phyloP scores from a whole-genome alignment of 1,284 basidiomycete species.

The Naganishia albida region DNA sequence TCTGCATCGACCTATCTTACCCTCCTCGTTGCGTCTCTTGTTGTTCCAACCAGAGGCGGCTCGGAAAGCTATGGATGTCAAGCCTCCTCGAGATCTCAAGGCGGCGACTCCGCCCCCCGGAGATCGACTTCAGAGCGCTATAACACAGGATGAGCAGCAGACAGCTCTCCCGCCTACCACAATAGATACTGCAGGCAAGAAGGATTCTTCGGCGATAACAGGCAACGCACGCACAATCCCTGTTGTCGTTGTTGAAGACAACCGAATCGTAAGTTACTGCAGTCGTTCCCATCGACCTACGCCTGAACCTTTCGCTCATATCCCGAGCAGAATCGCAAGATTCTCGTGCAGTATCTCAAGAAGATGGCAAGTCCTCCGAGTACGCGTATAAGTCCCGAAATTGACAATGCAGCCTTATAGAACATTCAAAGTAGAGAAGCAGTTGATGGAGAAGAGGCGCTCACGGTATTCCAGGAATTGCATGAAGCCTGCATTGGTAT shows the following conservation, averaged over 20 bases:
- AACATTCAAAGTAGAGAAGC: constrained; percentile 45
- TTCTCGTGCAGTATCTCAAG: constrained; percentile 49
- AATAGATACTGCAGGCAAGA: not conserved
- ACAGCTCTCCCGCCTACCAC: constrained; percentile 7
- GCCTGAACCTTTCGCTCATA: not conserved
- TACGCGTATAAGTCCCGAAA: not conserved
- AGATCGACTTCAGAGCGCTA: not conserved
- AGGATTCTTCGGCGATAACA: not conserved
- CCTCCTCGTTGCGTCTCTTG: constrained; percentile 42
- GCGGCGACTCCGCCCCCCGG: constrained; percentile 1
- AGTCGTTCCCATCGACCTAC: not conserved
- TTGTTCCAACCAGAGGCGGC: constrained; percentile 39
- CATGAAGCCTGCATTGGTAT: constrained; percentile 20
- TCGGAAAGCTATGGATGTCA: constrained; percentile 1
- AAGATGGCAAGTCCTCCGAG: constrained; percentile 35
- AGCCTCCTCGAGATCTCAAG: constrained; percentile 14
- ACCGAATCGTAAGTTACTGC: constrained; percentile 38
- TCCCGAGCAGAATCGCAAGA: constrained; percentile 43
- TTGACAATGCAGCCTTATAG: constrained; percentile 21
- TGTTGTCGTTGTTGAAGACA: constrained; percentile 52
- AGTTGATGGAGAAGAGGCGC: constrained; percentile 48
- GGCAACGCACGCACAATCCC: constrained; percentile 35
- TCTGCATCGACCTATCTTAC: constrained; percentile 44
- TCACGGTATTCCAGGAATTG: constrained; percentile 42
- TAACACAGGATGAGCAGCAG: not conserved